Percentiles rank a stretch among this genome's conserved stretches.
phyloP scores from a whole-genome alignment of 2,329 filamentous ascomycete species.

The Exserohilum turcica region DNA sequence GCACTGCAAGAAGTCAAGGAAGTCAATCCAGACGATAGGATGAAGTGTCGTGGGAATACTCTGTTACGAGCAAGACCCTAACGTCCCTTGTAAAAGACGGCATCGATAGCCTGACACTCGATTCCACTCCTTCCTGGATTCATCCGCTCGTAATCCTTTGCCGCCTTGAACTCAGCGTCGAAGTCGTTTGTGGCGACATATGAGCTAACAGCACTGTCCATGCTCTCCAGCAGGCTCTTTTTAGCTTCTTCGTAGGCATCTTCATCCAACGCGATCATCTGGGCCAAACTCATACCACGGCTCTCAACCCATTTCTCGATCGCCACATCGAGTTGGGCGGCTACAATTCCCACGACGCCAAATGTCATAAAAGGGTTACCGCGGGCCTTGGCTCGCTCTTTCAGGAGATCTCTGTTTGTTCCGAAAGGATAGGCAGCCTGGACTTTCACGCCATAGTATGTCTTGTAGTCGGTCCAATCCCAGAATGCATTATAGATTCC shows the following conservation, averaged over 20 bases:
- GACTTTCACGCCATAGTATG: not conserved
- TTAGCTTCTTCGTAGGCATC: not conserved
- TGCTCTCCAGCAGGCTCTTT: not conserved
- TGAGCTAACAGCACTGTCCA: not conserved
- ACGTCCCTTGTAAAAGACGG: not conserved
- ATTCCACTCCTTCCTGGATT: not conserved
- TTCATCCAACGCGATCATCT: not conserved
- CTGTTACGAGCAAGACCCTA: too few relatives aligned
- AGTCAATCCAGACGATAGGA: too few relatives aligned
- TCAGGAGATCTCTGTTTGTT: not conserved
- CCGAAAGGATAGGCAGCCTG: fast-evolving
- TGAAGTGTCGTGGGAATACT: too few relatives aligned
- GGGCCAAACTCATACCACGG: not conserved
- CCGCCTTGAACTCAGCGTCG: not conserved
- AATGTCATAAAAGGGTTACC: not conserved
- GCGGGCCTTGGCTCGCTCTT: not conserved
- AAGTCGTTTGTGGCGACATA: not conserved
- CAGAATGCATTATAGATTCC: not conserved
- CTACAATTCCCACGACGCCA: not conserved
- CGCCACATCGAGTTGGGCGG: not conserved
- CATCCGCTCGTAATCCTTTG: not conserved
- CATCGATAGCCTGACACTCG: not conserved
- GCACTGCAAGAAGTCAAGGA: too few relatives aligned
- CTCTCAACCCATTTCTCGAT: not conserved
- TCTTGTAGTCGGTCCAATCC: not conserved